Evolutionary conservation across 768 basidiomycete species (phyloP).

Genomic region (Boletellus ananas): DNA sequence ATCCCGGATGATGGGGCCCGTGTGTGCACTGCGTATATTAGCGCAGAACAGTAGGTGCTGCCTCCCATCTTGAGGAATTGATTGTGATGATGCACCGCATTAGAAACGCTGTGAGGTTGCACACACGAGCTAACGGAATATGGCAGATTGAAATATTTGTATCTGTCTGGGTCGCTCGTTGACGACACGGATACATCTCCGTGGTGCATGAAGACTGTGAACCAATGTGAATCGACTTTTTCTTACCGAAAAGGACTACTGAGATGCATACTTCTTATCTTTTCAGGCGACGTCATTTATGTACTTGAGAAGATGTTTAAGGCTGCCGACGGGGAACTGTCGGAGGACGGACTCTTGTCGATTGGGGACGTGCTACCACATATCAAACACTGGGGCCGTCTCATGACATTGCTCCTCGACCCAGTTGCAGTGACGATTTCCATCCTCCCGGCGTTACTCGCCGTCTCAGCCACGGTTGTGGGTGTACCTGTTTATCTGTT

Average conservation of each 20-base stretch:
- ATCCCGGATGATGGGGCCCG: conserved; percentile 5
- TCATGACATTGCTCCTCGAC: too few species aligned
- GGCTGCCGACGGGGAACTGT: neutral
- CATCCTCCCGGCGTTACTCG: too few species aligned
- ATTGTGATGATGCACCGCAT: neutral
- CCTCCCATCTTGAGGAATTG: neutral
- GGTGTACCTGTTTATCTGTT: too few species aligned
- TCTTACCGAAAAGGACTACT: neutral
- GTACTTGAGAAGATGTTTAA: conserved; percentile 1
- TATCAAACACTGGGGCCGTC: too few species aligned
- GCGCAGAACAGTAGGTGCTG: conserved; percentile 1
- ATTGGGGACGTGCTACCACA: too few species aligned
- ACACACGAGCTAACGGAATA: neutral
- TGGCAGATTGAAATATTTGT: neutral
- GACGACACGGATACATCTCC: neutral
- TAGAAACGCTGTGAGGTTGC: neutral
- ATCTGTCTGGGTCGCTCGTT: neutral
- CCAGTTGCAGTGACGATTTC: too few species aligned
- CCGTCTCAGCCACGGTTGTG: too few species aligned
- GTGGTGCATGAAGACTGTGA: neutral
- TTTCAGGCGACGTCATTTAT: neutral
- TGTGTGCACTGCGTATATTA: conserved; percentile 5
- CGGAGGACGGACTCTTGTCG: too few species aligned
- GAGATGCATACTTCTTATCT: neutral
- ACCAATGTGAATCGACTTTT: neutral